phyloP scores from a whole-genome alignment of 345 rosid species.

The Syzygium aqueum region DNA sequence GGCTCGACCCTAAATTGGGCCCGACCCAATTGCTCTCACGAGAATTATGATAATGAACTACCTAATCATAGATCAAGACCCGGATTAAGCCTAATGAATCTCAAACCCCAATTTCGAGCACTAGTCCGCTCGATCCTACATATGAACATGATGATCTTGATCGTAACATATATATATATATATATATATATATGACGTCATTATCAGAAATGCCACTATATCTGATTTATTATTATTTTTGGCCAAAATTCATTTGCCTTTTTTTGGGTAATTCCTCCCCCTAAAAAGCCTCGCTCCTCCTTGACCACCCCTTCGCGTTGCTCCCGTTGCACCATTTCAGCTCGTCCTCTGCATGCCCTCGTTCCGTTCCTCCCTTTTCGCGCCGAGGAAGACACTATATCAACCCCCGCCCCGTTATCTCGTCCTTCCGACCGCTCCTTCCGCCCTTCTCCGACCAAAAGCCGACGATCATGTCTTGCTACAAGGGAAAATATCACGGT shows the following conservation, averaged over 20 bases:
- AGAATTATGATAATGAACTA: background rate
- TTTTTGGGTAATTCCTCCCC: background rate
- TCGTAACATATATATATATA: background rate
- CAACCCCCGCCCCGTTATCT: background rate
- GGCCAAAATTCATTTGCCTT: background rate
- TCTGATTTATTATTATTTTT: background rate
- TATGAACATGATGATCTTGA: background rate
- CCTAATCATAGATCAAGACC: background rate
- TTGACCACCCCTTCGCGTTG: background rate
- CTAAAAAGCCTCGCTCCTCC: background rate
- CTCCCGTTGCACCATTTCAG: background rate
- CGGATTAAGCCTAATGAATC: background rate
- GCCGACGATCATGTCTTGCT: slow-evolving; percentile 5
- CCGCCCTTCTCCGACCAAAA: too few species aligned
- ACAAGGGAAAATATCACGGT: slow-evolving; percentile 10
- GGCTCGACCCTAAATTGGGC: background rate
- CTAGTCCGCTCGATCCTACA: background rate
- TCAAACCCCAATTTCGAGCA: background rate
- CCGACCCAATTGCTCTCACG: background rate
- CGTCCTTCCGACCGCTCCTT: background rate
- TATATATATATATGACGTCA: background rate
- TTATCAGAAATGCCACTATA: background rate
- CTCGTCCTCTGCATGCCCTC: background rate
- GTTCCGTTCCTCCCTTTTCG: background rate
- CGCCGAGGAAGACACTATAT: background rate